Base-by-base conservation (phyloP, 73 alveolate genomes). In the Uronychia binucleata region DNA sequence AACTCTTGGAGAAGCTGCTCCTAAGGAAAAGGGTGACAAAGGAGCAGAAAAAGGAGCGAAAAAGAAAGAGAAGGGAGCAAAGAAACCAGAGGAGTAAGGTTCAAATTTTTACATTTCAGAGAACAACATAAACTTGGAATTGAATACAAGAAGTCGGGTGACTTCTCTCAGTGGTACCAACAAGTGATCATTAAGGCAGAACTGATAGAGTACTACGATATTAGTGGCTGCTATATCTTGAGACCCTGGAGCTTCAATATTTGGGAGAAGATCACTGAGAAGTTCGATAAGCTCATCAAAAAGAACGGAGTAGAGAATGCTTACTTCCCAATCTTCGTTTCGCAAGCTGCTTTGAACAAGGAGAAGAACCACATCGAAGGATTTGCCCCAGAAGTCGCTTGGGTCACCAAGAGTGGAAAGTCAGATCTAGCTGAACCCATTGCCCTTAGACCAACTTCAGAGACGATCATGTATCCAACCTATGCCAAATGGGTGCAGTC, bases 361-460 rank as follows among this genome's bases (percentile, higher is more conserved):
- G 99, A 98, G 85, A 89, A 95, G 88, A 98, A 94, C 33, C 99
- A 98, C 82, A 95, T 98, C 57, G 99, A 97, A 90, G 99, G 99
- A 81, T 98, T 98, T 82, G 97, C 99, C 27, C 99, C 99, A 25
- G 99, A 98, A 96, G 99, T 98, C 27, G 99, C 99, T 25, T 98
- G 99, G 99, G 99, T 98, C 82, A 98, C 99, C 77, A 96, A 93
- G 82, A 85, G 96, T 57, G 99, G 99, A 35, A 91, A 92, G 28
- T 93, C 99, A 30, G 98, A 97, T 29, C 91, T 98, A 31, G 93
- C 90, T 19, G 98, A 96, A 33, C 99, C 99, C 59, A 98, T 98
- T 34, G 99, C 99, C 26, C 94, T 98, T 33, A 97, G 99, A 86
- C 99, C 99, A 35, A 98, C 99, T 29, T 87, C 98, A 26, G 99